Percentiles rank a stretch among this genome's conserved stretches.
Evolutionary conservation across 2,329 filamentous ascomycete species (phyloP).

Genomic region (Allantophomopsis lycopodina): DNA sequence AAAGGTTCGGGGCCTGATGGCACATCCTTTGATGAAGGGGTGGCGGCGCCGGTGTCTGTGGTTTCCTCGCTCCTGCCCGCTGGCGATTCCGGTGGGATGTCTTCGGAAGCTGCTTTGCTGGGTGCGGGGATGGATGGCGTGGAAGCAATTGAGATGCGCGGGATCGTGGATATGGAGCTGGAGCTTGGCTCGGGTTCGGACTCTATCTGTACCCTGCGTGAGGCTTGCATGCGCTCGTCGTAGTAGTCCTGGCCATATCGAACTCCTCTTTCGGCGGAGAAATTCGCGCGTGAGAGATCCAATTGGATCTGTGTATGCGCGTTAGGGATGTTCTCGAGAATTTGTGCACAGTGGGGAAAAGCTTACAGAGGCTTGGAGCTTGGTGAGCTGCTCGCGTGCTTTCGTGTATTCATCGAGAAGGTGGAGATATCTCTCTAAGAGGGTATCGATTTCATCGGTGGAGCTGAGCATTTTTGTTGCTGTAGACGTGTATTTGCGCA

Average conservation of each 20-base stretch:
- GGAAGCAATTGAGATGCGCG: neutral
- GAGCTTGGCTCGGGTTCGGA: too few relatives aligned
- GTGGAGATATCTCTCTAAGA: slow-evolving; percentile 51
- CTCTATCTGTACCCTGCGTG: slow-evolving; percentile 13
- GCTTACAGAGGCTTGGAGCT: slow-evolving; percentile 35
- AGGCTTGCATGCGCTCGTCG: slow-evolving; percentile 59
- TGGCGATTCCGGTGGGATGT: neutral
- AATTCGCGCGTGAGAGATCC: slow-evolving; percentile 59
- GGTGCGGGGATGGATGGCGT: neutral
- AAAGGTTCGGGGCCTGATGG: too few relatives aligned
- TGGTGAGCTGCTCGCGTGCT: slow-evolving; percentile 38
- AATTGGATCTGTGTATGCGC: slow-evolving; percentile 9
- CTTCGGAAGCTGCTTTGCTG: slow-evolving; percentile 1
- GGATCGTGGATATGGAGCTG: too few relatives aligned
- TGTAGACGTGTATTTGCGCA: too few relatives aligned
- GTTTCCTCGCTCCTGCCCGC: too few relatives aligned
- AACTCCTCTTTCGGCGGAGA: slow-evolving; percentile 46
- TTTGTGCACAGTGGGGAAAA: neutral
- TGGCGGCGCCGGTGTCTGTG: too few relatives aligned
- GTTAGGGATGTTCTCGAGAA: neutral
- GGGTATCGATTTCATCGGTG: slow-evolving; percentile 35
- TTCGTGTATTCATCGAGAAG: slow-evolving; percentile 54
- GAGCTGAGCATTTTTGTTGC: neutral
- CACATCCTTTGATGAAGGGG: neutral
- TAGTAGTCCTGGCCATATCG: slow-evolving; percentile 59